A percentile compares a stretch with the other conserved stretches of the same genome.
phyloP scores from a whole-genome alignment of 495 filamentous ascomycete species.

The Hyaloscypha bicolor region DNA sequence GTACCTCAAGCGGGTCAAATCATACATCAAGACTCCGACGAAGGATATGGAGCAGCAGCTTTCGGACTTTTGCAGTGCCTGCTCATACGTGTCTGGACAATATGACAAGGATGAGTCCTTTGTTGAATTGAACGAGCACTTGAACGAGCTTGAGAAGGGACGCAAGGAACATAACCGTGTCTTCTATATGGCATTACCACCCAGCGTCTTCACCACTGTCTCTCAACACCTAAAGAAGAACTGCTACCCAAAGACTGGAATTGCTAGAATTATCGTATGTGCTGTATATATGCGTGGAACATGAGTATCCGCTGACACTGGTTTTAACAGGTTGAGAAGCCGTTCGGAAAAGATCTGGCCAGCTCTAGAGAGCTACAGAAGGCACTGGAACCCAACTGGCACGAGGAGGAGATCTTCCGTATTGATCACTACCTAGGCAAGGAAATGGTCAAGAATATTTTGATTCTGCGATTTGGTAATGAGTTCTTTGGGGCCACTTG shows the following conservation, averaged over 20 bases:
- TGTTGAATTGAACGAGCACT: constrained; percentile 80
- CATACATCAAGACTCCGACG: constrained; percentile 97
- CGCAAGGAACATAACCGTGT: constrained; percentile 85
- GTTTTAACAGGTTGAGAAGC: constrained; percentile 84
- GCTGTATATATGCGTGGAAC: no score
- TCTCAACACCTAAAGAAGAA: constrained; percentile 96
- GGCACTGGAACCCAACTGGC: constrained; percentile 96
- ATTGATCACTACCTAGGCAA: constrained; percentile 99
- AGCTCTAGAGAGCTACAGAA: constrained; percentile 95
- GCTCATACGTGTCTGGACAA: constrained; percentile 93
- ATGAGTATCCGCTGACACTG: background rate
- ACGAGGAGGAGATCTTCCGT: constrained; percentile 98
- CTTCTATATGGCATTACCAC: constrained; percentile 99
- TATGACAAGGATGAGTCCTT: constrained; percentile 98
- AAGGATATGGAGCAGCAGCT: constrained; percentile 97
- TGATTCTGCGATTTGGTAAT: constrained; percentile 97
- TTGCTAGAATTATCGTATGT: constrained; percentile 90
- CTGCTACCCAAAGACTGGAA: constrained; percentile 88
- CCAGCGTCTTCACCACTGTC: constrained; percentile 96
- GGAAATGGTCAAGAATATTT: constrained; percentile 99
- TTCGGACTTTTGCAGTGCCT: constrained; percentile 82
- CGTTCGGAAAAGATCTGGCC: constrained; percentile 94
- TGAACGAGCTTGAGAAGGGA: constrained; percentile 83
- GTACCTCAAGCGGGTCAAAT: constrained; percentile 89
- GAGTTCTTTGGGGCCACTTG: constrained; percentile 99